A percentile compares a stretch with the other conserved stretches of the same genome.
These are phyloP conservation scores for Avena sativa DNA, from an alignment of 176 grass and related monocot species.

Conservation along the genomic window DNA sequence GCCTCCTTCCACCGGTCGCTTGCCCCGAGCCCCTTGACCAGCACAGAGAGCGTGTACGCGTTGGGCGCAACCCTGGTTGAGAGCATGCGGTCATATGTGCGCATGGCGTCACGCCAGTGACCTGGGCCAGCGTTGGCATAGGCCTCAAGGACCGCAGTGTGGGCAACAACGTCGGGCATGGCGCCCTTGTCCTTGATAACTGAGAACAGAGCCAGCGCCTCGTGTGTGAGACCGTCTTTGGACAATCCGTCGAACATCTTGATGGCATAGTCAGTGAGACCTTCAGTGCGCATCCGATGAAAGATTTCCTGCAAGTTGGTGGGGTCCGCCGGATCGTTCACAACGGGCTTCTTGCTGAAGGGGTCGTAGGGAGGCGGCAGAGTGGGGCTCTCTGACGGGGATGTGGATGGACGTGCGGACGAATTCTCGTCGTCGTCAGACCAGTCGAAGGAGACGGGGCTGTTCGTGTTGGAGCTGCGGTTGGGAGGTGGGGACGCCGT, in stretches of 20 bases:
- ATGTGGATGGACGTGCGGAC: slow-evolving; percentile 11
- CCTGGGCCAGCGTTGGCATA: slow-evolving; percentile 67
- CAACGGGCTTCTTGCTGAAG: slow-evolving; percentile 68
- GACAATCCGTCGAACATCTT: slow-evolving; percentile 99
- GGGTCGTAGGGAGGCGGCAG: slow-evolving; percentile 79
- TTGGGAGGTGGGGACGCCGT: slow-evolving; percentile 11
- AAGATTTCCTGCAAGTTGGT: slow-evolving; percentile 87
- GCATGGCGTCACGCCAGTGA: slow-evolving; percentile 68
- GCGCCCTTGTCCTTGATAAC: slow-evolving; percentile 80
- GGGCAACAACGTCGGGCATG: slow-evolving; percentile 91
- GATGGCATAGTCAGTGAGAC: slow-evolving; percentile 84
- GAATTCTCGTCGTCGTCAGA: slow-evolving; percentile 60
- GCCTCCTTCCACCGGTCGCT: slow-evolving; percentile 53
- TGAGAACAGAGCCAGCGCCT: slow-evolving; percentile 73
- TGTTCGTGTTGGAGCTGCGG: slow-evolving; percentile 63
- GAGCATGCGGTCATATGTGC: slow-evolving; percentile 81
- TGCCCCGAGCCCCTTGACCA: slow-evolving; percentile 66
- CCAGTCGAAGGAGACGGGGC: slow-evolving; percentile 77
- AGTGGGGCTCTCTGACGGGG: slow-evolving; percentile 31
- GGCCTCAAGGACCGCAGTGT: slow-evolving; percentile 86
- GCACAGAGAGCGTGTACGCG: slow-evolving; percentile 69
- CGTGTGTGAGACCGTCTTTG: slow-evolving; percentile 82
- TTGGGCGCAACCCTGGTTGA: slow-evolving; percentile 66
- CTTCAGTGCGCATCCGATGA: slow-evolving; percentile 77
- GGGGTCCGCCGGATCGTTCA: slow-evolving; percentile 59